Conservation (phyloP, 108 stramenopile genomes). For the Chaetoceros muelleri region DNA sequence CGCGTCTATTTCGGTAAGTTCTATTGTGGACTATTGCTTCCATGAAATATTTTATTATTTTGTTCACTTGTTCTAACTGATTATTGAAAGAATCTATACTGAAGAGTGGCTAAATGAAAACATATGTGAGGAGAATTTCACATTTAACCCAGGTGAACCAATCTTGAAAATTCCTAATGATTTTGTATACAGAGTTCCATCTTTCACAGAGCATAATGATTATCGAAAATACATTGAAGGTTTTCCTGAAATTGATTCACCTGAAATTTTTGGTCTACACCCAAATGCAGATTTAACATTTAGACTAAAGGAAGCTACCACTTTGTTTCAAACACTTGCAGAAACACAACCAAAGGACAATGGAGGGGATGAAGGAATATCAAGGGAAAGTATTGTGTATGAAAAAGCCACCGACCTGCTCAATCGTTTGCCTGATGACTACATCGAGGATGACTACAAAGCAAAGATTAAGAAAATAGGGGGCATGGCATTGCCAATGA, state of each 20-base stretch:
- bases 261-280: constrained; percentile 90
- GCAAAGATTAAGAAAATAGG: constrained; percentile 75
- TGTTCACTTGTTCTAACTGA: too few species aligned
- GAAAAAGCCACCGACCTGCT: constrained; percentile 67
- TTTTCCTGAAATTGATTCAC: constrained; percentile 82
- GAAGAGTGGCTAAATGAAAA: constrained; percentile 73
- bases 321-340: constrained; percentile 64
- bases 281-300: constrained; percentile 91
- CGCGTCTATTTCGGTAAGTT: constrained; percentile 78
- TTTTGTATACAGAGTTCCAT: constrained; percentile 61
- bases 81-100: constrained; percentile 78
- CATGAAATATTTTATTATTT: too few species aligned
- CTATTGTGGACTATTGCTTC: too few species aligned
- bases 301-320: constrained; percentile 71
- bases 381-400: constrained; percentile 65
- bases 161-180: constrained; percentile 67
- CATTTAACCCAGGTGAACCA: constrained; percentile 59
- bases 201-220: constrained; percentile 47
- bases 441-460: constrained; percentile 76
- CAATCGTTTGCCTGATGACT: constrained; percentile 70
- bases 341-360: constrained; percentile 86
- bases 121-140: constrained; percentile 62
- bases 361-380: constrained; percentile 49
- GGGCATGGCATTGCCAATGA: constrained; percentile 70
- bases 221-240: constrained; percentile 62